A percentile compares a stretch with the other conserved stretches of the same genome.
Evolutionary conservation across 139 green algal species (phyloP).

Genomic region (Mesotaenium endlicherianum): DNA sequence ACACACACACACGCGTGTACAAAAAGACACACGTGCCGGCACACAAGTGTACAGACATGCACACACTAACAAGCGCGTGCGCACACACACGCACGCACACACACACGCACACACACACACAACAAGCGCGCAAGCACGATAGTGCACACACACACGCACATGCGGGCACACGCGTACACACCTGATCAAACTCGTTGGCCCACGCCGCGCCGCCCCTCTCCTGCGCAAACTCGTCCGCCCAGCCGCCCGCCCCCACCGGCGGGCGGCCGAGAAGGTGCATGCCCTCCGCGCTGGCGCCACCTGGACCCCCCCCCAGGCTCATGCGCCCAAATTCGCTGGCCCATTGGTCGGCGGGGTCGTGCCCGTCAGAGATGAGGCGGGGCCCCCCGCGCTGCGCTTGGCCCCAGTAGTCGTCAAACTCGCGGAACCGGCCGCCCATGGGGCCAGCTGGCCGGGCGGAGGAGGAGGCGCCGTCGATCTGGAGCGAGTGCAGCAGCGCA

Average conservation of each 20-base stretch:
- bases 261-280: too few species aligned
- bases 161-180: not conserved
- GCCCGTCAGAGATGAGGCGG: not conserved
- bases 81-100: not conserved
- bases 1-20: not conserved
- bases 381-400: not conserved
- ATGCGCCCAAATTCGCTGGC: not conserved
- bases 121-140: too few species aligned
- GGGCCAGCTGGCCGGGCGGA: not conserved
- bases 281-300: not conserved
- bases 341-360: not conserved
- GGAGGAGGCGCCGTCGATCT: conserved; percentile 21
- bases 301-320: not conserved
- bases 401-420: conserved; percentile 51
- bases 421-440: conserved; percentile 40
- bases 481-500: conserved; percentile 44
- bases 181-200: conserved; percentile 11
- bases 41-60: too few species aligned
- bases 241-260: not conserved
- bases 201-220: conserved; percentile 5
- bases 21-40: not conserved
- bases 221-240: conserved; percentile 36
- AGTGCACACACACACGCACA: too few species aligned
- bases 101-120: too few species aligned
- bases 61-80: too few species aligned